Evolutionary conservation across 2,329 filamentous ascomycete species (phyloP), one percentile per base, ranked within the genome.

Genomic region (Exophiala sp.): DNA sequence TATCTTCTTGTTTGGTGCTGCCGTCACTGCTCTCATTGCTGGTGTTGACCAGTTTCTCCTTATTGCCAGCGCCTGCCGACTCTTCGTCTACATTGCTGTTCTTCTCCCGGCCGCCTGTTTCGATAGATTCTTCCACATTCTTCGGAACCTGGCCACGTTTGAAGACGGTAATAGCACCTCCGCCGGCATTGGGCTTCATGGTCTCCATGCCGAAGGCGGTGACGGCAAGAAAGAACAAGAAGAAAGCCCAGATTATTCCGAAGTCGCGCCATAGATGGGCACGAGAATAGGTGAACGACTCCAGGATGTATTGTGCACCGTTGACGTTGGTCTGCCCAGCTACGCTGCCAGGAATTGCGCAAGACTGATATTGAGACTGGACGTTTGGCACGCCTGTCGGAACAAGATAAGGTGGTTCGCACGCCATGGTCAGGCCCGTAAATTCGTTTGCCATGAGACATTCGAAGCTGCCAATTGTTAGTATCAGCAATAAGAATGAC

Each of bases 141-240:
- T 80, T 80, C 0, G 85, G 84, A 0, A 82, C 80, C 60, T 87
- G 79, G 0, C 83, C 82, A 29, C 83, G 74, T 68, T 86, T 87
- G 69, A 88, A 95, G 49, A 91, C 84, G 32, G 87, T 91, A 20
- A 89, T 84, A 1, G 87, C 82, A 63, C 86, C 90, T n/a, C 90
- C 89, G 6, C 87, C 89, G 68, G 87, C 86, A 39, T 89, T 88
- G 62, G 85, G 89, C 54, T 84, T 88, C 63, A 95, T 77, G 18
- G 87, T 75, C 67, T 96, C 91, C 65, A 89, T 91, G 0, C 92
- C 78, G 12, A 89, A 78, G 36, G 90, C 85, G 60, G 95, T 92
- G 53, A 88, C 72, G 9, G 81, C 70, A 3, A 96, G 76, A 72
- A 95, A 95, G 55, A 84, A 83, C 38, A 86, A 71, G 50, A 95